phyloP scores from a whole-genome alignment of 371 early-diverging fungal genomes.

The Mortierella sp. region DNA sequence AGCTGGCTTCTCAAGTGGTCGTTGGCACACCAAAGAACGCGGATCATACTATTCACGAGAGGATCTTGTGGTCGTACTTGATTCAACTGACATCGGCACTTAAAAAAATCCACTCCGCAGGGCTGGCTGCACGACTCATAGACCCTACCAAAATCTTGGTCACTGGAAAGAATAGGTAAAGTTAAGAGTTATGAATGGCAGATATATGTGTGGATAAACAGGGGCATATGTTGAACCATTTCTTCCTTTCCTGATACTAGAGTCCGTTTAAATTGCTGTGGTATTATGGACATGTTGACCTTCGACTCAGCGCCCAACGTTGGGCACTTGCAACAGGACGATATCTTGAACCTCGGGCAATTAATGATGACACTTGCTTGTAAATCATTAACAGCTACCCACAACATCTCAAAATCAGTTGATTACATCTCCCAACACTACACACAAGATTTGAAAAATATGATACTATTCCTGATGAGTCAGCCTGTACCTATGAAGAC shows the following conservation, averaged over 20 bases:
- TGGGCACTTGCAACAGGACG: slow-evolving; percentile 83
- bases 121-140: slow-evolving; percentile 82
- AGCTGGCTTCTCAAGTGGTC: slow-evolving; percentile 59
- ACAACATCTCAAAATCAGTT: slow-evolving; percentile 79
- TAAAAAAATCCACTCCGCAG: slow-evolving; percentile 83
- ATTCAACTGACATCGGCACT: slow-evolving; percentile 89
- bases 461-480: slow-evolving; percentile 83
- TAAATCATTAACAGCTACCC: slow-evolving; percentile 76
- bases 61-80: slow-evolving; percentile 88
- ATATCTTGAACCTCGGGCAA: slow-evolving; percentile 90
- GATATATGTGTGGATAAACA: background rate
- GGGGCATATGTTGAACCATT: no score
- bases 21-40: slow-evolving; percentile 58
- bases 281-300: slow-evolving; percentile 88
- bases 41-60: slow-evolving; percentile 73
- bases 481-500: slow-evolving; percentile 81
- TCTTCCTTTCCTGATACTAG: slow-evolving; percentile 57
- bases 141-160: slow-evolving; percentile 87
- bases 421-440: slow-evolving; percentile 81
- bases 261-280: slow-evolving; percentile 86
- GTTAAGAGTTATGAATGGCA: background rate
- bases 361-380: slow-evolving; percentile 85
- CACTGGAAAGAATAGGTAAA: slow-evolving; percentile 84
- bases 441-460: slow-evolving; percentile 83
- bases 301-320: slow-evolving; percentile 74